phyloP scores from a whole-genome alignment of 1,284 basidiomycete genomes.

The Fomitopsis schrenkii region DNA sequence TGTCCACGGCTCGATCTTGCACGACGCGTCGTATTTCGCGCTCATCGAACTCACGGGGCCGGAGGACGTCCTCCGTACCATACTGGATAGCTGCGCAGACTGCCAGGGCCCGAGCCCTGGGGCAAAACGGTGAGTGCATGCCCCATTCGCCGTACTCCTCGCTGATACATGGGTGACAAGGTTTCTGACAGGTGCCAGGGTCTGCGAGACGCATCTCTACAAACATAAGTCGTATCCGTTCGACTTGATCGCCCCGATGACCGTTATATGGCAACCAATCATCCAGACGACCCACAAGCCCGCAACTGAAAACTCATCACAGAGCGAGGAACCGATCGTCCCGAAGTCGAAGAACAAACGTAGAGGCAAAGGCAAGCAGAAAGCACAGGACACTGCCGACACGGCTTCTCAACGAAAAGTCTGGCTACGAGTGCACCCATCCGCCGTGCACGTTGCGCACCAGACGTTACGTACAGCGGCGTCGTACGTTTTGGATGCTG shows the following conservation, averaged over 20 bases:
- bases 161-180: slow-evolving; percentile 29
- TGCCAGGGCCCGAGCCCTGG: slow-evolving; percentile 52
- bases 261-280: slow-evolving; percentile 67
- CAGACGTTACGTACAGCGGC: slow-evolving; percentile 47
- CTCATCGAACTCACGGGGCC: slow-evolving; percentile 71
- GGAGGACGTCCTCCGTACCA: slow-evolving; percentile 44
- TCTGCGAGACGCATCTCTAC: slow-evolving; percentile 62
- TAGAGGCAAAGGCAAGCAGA: slow-evolving; percentile 18
- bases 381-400: slow-evolving; percentile 11
- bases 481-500: slow-evolving; percentile 42
- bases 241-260: slow-evolving; percentile 65
- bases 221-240: slow-evolving; percentile 62
- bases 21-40: slow-evolving; percentile 83
- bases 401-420: slow-evolving; percentile 36
- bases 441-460: slow-evolving; percentile 56
- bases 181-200: slow-evolving; percentile 51
- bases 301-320: background rate
- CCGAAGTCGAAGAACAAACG: slow-evolving; percentile 6
- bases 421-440: slow-evolving; percentile 81
- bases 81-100: slow-evolving; percentile 61
- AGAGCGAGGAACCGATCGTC: too few relatives aligned
- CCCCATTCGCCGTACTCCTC: background rate
- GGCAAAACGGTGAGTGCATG: slow-evolving; percentile 45
- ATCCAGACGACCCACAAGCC: background rate
- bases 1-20: slow-evolving; percentile 76